Evolutionary conservation across 2,329 filamentous ascomycete genomes (phyloP), one percentile per base, ranked within the genome.

Genomic region (Xylaria sp.): DNA sequence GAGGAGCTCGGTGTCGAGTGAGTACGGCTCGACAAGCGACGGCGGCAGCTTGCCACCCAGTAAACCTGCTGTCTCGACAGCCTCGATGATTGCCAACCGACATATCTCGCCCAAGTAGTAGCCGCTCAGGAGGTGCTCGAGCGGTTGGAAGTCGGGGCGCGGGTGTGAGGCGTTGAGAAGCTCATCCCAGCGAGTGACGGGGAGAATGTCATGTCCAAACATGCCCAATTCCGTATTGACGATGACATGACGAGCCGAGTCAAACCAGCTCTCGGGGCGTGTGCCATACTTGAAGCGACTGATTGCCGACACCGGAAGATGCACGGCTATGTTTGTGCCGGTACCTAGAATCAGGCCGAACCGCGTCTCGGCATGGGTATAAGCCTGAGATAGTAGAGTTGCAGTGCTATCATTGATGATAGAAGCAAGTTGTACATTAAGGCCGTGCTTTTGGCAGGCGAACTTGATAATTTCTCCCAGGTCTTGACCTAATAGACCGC

Each of bases 331-430:
- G 78, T 92, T 92, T 67, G 89, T 83, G 34, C 90, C 90, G 0
- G 90, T 92, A 20, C 90, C 90, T 30, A 91, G 82, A 63, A 92
- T 91, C 48, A 91, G 83, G 41, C 86, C 86, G 73, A 91, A 89
- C 23, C 88, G 83, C 12, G 89, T 90, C 10, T 86, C 83, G 1
- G 84, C 79, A 73, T 87, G 83, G 20, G 83, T 80, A 74, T 91
- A 90, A 41, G 89, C 87, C 72, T 88, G 85, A 0, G 90, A 90
- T 18, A 92, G 80, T 23, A 92, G 81, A 20, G 89, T 88, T n/a
- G 90, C 89, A 32, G 87, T 86, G 15, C 88, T 88, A 76, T 92
- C 90, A 78, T 92, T 92, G 67, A 90, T 82, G 66, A 91, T 90
- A 57, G 87, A 86, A 23, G 83, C 82, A 15, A 91, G 81, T 71